A percentile compares a stretch with the other conserved stretches of the same genome.
These are phyloP conservation scores for Talaromyces marneffei DNA, from an alignment of 2,329 filamentous ascomycete species.

Conservation along the genomic window DNA sequence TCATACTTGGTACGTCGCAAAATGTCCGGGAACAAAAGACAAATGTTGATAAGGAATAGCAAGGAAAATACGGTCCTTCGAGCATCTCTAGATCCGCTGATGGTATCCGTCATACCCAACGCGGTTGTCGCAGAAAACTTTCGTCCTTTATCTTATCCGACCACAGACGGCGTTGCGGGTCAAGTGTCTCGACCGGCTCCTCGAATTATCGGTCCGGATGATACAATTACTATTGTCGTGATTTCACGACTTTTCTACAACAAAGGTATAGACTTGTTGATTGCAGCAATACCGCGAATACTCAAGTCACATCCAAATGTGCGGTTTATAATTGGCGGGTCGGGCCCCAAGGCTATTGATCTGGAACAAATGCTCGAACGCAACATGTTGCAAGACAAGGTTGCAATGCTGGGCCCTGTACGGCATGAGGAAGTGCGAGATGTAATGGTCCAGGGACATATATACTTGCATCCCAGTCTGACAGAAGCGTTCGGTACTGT, in stretches of 20 bases:
- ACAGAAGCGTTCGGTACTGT: slow-evolving; percentile 98
- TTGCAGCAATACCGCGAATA: slow-evolving; percentile 89
- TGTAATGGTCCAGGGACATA: slow-evolving; percentile 94
- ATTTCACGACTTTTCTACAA: slow-evolving; percentile 98
- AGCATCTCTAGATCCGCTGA: slow-evolving; percentile 87
- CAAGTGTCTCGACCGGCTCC: slow-evolving; percentile 47
- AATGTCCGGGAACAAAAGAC: background rate
- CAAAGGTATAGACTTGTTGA: slow-evolving; percentile 95
- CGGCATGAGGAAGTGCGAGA: slow-evolving; percentile 95
- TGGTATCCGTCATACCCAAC: slow-evolving; percentile 97
- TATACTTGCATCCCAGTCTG: slow-evolving; percentile 89
- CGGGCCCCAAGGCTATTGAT: slow-evolving; percentile 93
- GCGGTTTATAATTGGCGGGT: slow-evolving; percentile 93
- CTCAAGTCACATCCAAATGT: slow-evolving; percentile 85
- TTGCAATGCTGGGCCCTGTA: slow-evolving; percentile 85
- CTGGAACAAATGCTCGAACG: slow-evolving; percentile 97
- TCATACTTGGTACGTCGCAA: slow-evolving; percentile 70
- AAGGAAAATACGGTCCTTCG: slow-evolving; percentile 97
- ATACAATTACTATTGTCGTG: slow-evolving; percentile 91
- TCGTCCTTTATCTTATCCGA: slow-evolving; percentile 57
- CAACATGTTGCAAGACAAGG: slow-evolving; percentile 86
- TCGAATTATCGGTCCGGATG: slow-evolving; percentile 69
- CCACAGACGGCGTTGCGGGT: slow-evolving; percentile 24
- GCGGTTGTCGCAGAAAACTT: slow-evolving; percentile 97
- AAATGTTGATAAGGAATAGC: slow-evolving; percentile 41